These are phyloP conservation scores for Neoascochyta sp. DNA, from an alignment of 2,329 filamentous ascomycete species.

Conservation along the genomic window DNA sequence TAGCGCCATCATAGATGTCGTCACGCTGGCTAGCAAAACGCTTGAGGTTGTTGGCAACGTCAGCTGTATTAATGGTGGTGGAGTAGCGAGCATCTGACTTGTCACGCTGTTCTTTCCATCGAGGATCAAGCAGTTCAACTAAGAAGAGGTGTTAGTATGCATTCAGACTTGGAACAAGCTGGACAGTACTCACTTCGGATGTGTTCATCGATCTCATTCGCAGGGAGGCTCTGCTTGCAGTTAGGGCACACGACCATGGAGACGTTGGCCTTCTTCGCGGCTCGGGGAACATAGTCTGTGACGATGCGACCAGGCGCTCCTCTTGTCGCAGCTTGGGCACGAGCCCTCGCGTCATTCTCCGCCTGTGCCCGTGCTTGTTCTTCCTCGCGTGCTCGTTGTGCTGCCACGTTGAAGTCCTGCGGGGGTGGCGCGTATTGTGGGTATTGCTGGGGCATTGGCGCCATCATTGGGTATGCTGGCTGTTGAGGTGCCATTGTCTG, in stretches of 20 bases:
- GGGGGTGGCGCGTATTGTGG: constrained; percentile 25
- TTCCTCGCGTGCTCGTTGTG: constrained; percentile 36
- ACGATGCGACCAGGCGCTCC: constrained; percentile 72
- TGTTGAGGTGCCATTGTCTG: constrained; percentile 29
- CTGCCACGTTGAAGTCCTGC: constrained; percentile 29
- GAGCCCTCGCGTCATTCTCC: constrained; percentile 62
- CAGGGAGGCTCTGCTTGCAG: constrained; percentile 84
- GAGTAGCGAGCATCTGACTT: constrained; percentile 81
- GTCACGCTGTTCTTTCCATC: constrained; percentile 93
- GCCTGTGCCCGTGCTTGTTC: constrained; percentile 42
- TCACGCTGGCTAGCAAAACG: constrained; percentile 84
- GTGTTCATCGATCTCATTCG: constrained; percentile 83
- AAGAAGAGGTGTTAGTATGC: constrained; percentile 35
- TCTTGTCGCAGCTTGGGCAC: constrained; percentile 74
- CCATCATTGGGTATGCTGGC: constrained; percentile 26
- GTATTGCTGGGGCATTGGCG: constrained; percentile 28
- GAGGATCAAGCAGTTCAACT: constrained; percentile 86
- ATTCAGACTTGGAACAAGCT: constrained; percentile 1
- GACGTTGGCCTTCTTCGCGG: constrained; percentile 62
- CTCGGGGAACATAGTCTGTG: constrained; percentile 84
- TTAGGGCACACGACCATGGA: constrained; percentile 82
- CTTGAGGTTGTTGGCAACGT: constrained; percentile 92
- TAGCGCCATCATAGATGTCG: constrained; percentile 77
- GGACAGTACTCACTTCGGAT: constrained; percentile 67
- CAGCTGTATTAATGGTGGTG: constrained; percentile 80